Percentiles rank a stretch among this genome's conserved stretches.
These are phyloP conservation scores for Russula virescens DNA, from an alignment of 768 basidiomycete genomes.

Conservation along the genomic window DNA sequence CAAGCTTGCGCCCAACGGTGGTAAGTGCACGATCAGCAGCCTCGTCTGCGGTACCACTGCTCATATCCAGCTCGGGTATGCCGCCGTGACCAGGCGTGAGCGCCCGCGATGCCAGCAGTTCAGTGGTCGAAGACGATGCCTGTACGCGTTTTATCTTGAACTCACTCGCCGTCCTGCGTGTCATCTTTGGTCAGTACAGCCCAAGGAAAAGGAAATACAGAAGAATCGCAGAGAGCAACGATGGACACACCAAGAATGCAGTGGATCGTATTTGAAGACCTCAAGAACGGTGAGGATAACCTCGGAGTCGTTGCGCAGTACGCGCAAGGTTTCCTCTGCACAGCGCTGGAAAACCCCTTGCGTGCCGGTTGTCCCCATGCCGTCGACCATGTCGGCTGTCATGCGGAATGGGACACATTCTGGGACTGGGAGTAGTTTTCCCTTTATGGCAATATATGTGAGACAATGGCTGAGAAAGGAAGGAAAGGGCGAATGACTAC, in stretches of 20 bases:
- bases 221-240: background rate
- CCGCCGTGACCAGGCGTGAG: constrained; percentile 32
- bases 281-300: constrained; percentile 93
- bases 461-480: background rate
- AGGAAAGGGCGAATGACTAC: constrained; percentile 35
- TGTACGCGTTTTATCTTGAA: constrained; percentile 65
- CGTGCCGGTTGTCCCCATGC: constrained; percentile 84
- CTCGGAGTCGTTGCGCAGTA: constrained; percentile 77
- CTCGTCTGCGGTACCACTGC: constrained; percentile 67
- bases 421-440: constrained; percentile 69
- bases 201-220: background rate
- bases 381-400: constrained; percentile 91
- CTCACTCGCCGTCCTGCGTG: constrained; percentile 68
- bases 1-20: constrained; percentile 75
- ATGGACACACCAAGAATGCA: constrained; percentile 75
- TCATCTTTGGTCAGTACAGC: background rate
- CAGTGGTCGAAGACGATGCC: constrained; percentile 29
- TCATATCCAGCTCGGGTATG: constrained; percentile 52
- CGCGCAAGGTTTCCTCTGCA: constrained; percentile 90
- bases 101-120: constrained; percentile 27
- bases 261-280: constrained; percentile 94
- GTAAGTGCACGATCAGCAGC: constrained; percentile 85
- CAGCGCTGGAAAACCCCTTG: constrained; percentile 94
- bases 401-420: constrained; percentile 94
- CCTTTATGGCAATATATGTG: constrained; percentile 41